Evolutionary conservation across 495 filamentous ascomycete genomes (phyloP), one percentile per base, ranked within the genome.

Genomic region (Talaromyces thailandensis): DNA sequence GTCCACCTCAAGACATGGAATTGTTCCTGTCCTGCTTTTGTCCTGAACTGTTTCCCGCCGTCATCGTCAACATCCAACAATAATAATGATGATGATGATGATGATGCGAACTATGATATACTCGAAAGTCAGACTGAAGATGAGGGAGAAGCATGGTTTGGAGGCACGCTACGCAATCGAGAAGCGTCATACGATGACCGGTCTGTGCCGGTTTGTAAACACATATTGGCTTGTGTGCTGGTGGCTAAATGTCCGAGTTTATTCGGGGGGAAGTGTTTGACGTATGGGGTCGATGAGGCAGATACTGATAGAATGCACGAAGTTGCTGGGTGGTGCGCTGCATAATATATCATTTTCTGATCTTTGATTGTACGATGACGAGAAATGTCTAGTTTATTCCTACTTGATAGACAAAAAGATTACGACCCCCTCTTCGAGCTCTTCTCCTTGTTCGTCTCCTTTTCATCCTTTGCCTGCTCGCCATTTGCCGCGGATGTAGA

Each of bases 21-120:
- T 69, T 97, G 93, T 70, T 88, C 84, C 9, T 97, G 93, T 78
- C 87, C 90, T 1, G 86, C 85, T 3, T 97, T 96, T 69, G 81
- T 88, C 0, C 87, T 93, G 62, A 76, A 84, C 31, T 84, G 43
- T 90, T 90, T 63, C 83, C 26, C 35, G 14, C 51, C 12, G 63
- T 24, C 3, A 40, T 40, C 35, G 35, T 62, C n/a, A 61, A 63
- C 53, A 35, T 61, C 37, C 31, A 62, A 11, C 50, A 32, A 18
- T 35, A 11, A 5, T 5, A 57, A 63, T 23, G 62, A 55, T 35
- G 31, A 5, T 5, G 60, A 63, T 23, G 62, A 55, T 25, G 66
- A 67, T 0, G 37, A 65, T 50, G 43, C 9, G 43, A n/a, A 48
- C 7, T 18, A 21, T 21, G 43, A 48, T 2, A 48, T 48, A 8